Base-by-base conservation (phyloP, 192 early-diverging fungal species). In the Lunasporangiospora selenospora region DNA sequence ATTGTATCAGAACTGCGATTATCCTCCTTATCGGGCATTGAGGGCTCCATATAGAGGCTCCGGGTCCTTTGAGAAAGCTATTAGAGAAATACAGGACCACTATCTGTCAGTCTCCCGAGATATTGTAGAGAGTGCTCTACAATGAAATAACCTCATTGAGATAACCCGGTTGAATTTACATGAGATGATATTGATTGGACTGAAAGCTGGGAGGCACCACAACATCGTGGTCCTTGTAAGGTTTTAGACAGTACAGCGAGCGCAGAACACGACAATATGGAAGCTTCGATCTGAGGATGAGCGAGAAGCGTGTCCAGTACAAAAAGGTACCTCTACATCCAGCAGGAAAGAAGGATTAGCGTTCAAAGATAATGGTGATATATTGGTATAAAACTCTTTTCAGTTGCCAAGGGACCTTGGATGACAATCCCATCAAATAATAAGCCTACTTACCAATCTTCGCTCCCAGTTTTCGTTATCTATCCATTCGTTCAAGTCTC, bases 391-490 rank as follows among this genome's bases (percentile, higher is more conserved):
- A 26, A 26, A 45, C 18, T 27, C n/a, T n/a, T 62, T 2, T 31
- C n/a, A 1, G 16, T 40, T 19, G n/a, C n/a, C 15, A 38, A 24
- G 6, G n/a, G 0, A 24, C n/a, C n/a, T n/a, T n/a, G n/a, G n/a
- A n/a, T 3, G 10, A 15, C 27, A 38, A 18, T 16, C 15, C 1
- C 15, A 47, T 5, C 48, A 10, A 49, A 10, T 6, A 2, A 15
- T 7, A 16, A 2, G 10, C n/a, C 16, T 15, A 9, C 66, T 55
- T 51, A 73, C 69, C 24, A 63, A 27, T 8, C 69, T 53, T 12
- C 69, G 24, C 49, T 73, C 69, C 69, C 69, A 73, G 29, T 62
- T 38, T 27, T 73, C 69, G 32, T 57, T 52, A 15, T 63, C 69
- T 11, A 73, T 63, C 69, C 69, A 73, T 33, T 63, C 69, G 15